Percentiles rank a stretch among this genome's conserved stretches.
phyloP scores from a whole-genome alignment of 768 basidiomycete genomes.

The Kwoniella heveanensis region DNA sequence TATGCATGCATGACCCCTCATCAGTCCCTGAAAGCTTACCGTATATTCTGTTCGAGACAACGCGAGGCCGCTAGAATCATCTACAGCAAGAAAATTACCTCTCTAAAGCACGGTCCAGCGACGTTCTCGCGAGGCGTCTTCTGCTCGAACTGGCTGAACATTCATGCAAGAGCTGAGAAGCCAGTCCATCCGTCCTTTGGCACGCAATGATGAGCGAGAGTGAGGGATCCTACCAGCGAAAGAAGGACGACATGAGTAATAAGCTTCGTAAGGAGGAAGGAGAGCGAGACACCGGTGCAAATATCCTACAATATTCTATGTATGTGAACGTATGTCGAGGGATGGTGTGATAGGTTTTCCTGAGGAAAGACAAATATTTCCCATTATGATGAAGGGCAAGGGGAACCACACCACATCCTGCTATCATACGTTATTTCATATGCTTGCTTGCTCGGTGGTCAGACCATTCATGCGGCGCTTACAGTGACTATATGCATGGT shows the following conservation, averaged over 20 bases:
- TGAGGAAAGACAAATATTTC: conserved; percentile 7
- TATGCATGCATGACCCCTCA: conserved; percentile 2
- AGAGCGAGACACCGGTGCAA: background rate
- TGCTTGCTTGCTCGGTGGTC: background rate
- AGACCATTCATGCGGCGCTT: background rate
- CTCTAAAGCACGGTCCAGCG: background rate
- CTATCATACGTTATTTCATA: background rate
- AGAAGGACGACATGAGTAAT: background rate
- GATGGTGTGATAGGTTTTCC: conserved; percentile 21
- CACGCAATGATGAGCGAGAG: background rate
- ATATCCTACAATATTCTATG: too few relatives aligned
- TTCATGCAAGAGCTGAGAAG: background rate
- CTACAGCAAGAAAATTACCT: background rate
- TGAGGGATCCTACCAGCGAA: too few relatives aligned
- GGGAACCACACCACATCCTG: background rate
- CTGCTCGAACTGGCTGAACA: background rate
- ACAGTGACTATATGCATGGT: background rate
- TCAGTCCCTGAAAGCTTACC: background rate
- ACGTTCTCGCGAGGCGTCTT: background rate
- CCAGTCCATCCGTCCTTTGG: background rate
- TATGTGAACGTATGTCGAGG: conserved; percentile 9
- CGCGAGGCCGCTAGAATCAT: background rate
- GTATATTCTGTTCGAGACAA: background rate
- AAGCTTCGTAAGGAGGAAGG: background rate
- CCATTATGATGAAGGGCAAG: background rate